Evolutionary conservation across 1,284 basidiomycete genomes (phyloP).

Genomic region (Mycosarcoma mackinlayi): DNA sequence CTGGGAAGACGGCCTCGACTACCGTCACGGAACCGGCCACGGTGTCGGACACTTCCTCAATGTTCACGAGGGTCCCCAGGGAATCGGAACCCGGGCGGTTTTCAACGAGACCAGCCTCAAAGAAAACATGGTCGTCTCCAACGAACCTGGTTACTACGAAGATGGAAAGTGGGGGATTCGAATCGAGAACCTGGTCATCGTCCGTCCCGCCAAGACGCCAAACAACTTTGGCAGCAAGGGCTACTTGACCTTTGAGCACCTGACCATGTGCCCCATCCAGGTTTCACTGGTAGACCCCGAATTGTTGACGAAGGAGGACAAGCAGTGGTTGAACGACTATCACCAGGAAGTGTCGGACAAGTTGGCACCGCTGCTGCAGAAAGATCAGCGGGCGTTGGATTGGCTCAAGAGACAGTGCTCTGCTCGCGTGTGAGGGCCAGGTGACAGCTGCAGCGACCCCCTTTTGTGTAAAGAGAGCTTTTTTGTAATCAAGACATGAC

Average conservation of each 20-base stretch:
- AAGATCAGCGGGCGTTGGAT: conserved; percentile 78
- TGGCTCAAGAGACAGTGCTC: conserved; percentile 81
- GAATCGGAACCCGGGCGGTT: conserved; percentile 64
- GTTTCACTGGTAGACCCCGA: conserved; percentile 79
- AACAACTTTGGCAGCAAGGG: conserved; percentile 81
- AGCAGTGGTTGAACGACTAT: conserved; percentile 85
- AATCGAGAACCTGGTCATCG: conserved; percentile 77
- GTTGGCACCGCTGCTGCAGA: conserved; percentile 79
- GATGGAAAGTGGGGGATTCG: conserved; percentile 93
- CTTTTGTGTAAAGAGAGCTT: too few relatives aligned
- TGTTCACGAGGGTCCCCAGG: conserved; percentile 66
- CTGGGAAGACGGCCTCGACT: conserved; percentile 89
- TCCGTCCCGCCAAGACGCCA: conserved; percentile 71
- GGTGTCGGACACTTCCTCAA: conserved; percentile 64
- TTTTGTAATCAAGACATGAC: too few relatives aligned
- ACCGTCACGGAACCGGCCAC: conserved; percentile 69
- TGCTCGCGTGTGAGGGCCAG: conserved; percentile 15
- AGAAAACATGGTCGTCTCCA: conserved; percentile 65
- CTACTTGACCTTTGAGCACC: conserved; percentile 57
- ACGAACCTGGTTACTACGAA: conserved; percentile 88
- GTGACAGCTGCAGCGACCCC: too few relatives aligned
- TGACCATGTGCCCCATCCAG: conserved; percentile 78
- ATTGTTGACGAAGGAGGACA: conserved; percentile 78
- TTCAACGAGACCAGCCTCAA: conserved; percentile 67
- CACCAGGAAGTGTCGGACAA: conserved; percentile 82